Percentiles rank a stretch among this genome's conserved stretches.
Conservation (phyloP, 164 flowering plant genomes). For the Cinnamomum chago region DNA sequence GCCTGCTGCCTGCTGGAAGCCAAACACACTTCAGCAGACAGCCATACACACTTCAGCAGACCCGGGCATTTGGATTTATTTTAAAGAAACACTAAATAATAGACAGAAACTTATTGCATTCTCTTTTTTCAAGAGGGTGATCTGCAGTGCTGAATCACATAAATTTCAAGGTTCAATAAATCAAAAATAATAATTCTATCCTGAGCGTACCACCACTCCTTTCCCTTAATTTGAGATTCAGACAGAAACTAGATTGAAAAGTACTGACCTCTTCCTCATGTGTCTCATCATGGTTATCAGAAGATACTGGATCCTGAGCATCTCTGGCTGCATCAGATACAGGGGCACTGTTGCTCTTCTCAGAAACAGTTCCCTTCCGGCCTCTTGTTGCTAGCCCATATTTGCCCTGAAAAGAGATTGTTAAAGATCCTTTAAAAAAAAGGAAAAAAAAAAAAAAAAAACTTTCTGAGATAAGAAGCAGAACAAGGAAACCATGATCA, state of each 20-base stretch:
- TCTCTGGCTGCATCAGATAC: conserved; percentile 32
- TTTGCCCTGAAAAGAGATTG: conserved; percentile 35
- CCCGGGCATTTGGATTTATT: too few species aligned
- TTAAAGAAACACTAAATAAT: too few species aligned
- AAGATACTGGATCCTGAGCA: conserved; percentile 30
- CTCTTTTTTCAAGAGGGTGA: too few species aligned
- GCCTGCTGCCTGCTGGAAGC: too few species aligned
- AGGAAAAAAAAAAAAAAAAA: not conserved
- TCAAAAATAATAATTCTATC: too few species aligned
- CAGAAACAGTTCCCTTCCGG: conserved; percentile 41
- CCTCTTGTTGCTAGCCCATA: conserved; percentile 35
- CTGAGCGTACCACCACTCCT: too few species aligned
- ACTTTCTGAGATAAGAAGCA: not conserved
- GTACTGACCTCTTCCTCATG: conserved; percentile 53
- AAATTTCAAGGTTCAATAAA: too few species aligned
- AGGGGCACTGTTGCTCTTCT: conserved; percentile 30
- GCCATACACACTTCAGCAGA: too few species aligned
- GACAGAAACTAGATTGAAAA: not conserved
- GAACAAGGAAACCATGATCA: not conserved
- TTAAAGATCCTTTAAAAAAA: not conserved
- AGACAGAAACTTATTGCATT: too few species aligned
- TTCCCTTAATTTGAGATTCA: too few species aligned
- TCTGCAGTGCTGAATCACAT: too few species aligned
- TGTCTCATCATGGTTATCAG: conserved; percentile 49
- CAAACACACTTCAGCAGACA: too few species aligned